Evolutionary conservation across 352 stramenopile genomes (phyloP), one percentile per base, ranked within the genome.

Genomic region (Pythium dissimile): DNA sequence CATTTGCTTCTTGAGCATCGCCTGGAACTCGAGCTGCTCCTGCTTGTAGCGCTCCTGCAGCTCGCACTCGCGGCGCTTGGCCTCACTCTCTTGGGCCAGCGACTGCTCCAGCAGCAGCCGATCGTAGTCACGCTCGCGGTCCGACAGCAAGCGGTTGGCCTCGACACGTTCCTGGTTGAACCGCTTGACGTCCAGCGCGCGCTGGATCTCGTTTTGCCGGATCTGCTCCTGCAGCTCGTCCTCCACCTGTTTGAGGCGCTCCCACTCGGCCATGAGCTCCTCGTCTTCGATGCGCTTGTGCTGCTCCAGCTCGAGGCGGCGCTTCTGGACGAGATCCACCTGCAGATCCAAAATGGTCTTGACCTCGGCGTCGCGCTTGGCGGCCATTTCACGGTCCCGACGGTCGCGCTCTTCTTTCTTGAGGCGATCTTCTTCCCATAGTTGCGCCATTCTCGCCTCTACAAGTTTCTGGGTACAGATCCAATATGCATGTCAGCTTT

Each of bases 391-490:
- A 21, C 66, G 51, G 46, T 92, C 82, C 41, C 54, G 30, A 1
- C 72, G 77, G 3, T 92, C 80, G 27, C 80, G 75, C 24, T 84
- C 74, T 31, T 92, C 82, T 63, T 89, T 92, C 66, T 88, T 86
- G 18, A 80, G 64, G 9, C 77, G 77, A 52, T 92, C 82, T 28
- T 82, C 73, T 24, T 77, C 76, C 80, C 82, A 92, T 11, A 92
- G 64, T 54, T 84, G 67, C 7, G 80, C 76, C 82, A 92, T 90
- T 46, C 65, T 62, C 23, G 45, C 45, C 41, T 92, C 82, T 18
- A 73, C 54, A 18, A 67, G 52, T 37, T 59, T 68, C 77, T 88
- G 38, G 2, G 15, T 35, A 28, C 41, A 48, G 16, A 48, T n/a
- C n/a, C n/a, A n/a, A n/a, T n/a, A n/a, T n/a, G n/a, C n/a, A n/a